Evolutionary conservation across 2,329 filamentous ascomycete species (phyloP).

Genomic region (Capronia epimyces): DNA sequence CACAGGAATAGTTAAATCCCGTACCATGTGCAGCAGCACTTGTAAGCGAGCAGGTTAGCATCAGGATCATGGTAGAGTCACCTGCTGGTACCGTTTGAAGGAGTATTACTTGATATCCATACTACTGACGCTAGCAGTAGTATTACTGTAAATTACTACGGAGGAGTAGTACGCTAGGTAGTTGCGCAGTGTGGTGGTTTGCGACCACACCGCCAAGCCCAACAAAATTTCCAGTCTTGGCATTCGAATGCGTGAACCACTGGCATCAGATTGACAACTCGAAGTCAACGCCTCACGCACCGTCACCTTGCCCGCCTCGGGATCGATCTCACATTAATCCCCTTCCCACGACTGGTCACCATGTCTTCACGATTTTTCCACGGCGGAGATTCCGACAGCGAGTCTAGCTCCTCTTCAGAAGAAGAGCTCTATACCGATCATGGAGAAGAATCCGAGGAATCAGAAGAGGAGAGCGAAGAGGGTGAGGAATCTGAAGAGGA

Average conservation of each 20-base stretch:
- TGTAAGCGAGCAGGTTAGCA: too few species aligned
- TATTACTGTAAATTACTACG: too few species aligned
- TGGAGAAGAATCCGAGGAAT: constrained; percentile 51
- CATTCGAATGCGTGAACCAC: neutral
- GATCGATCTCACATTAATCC: neutral
- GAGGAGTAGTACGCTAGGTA: too few species aligned
- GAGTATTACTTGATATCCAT: too few species aligned
- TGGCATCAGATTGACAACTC: neutral
- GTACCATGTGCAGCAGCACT: neutral
- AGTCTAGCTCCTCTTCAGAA: constrained; percentile 88
- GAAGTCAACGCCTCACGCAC: neutral
- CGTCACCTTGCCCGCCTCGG: neutral
- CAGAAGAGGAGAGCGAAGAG: constrained; percentile 51
- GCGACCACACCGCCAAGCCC: neutral
- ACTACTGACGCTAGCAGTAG: too few species aligned
- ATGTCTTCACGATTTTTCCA: constrained; percentile 99
- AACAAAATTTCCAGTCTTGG: neutral
- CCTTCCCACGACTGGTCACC: constrained; percentile 36
- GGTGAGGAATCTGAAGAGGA: constrained; percentile 55
- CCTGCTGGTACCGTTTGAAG: too few species aligned
- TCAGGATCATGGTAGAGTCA: too few species aligned
- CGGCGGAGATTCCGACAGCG: constrained; percentile 89
- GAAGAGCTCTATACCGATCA: constrained; percentile 87
- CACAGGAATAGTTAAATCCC: neutral
- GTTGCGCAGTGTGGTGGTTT: too few species aligned